Conservation (phyloP, 2,329 filamentous ascomycete species). For the Pestalotiopsis sp. region DNA sequence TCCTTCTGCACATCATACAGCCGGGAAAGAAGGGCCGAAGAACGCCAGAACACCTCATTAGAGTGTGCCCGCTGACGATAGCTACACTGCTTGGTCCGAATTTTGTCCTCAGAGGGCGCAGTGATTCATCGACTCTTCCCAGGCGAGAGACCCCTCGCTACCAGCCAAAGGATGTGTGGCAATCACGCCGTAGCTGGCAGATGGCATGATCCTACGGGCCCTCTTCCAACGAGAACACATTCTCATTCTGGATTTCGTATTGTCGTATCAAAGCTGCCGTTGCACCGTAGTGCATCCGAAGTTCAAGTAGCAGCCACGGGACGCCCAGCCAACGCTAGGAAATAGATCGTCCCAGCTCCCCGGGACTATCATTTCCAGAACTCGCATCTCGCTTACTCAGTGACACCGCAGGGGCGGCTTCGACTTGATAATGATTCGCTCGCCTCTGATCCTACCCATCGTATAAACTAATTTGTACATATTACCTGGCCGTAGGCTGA, state of each 20-base stretch:
- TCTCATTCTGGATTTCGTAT: not conserved
- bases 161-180: not conserved
- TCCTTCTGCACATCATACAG: not conserved
- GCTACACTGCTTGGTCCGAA: not conserved
- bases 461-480: not conserved
- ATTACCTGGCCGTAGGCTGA: not conserved
- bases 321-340: not conserved
- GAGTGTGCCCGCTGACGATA: not conserved
- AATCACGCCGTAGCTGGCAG: not conserved
- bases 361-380: not conserved
- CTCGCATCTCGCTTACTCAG: not conserved
- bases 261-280: not conserved
- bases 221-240: not conserved
- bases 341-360: not conserved
- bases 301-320: not conserved
- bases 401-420: not conserved
- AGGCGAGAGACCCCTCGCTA: not conserved
- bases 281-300: not conserved
- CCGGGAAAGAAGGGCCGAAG: not conserved
- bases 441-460: not conserved
- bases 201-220: not conserved
- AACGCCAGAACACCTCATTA: not conserved
- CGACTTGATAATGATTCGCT: not conserved
- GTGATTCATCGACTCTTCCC: not conserved
- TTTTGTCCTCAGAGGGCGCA: not conserved